These are phyloP conservation scores for Thalassiosira mediterranea DNA, from an alignment of 352 stramenopile species.

Conservation along the genomic window DNA sequence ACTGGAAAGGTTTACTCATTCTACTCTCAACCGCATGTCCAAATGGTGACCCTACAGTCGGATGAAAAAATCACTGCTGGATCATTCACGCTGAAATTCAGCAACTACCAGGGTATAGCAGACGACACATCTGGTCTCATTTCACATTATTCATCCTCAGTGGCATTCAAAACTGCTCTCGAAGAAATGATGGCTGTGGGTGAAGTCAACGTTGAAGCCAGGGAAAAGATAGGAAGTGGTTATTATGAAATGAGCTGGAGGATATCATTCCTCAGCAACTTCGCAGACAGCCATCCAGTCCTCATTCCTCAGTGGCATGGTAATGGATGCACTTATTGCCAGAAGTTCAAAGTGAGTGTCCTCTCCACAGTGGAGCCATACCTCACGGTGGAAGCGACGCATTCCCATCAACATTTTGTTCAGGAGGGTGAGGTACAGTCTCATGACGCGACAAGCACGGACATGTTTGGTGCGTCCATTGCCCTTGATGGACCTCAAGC, in stretches of 20 bases:
- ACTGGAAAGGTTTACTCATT: slow-evolving; percentile 81
- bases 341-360: slow-evolving; percentile 52
- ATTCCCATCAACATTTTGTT: slow-evolving; percentile 38
- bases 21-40: slow-evolving; percentile 62
- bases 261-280: slow-evolving; percentile 66
- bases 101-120: slow-evolving; percentile 74
- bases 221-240: slow-evolving; percentile 31
- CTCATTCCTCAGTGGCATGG: slow-evolving; percentile 49
- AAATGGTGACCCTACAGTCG: slow-evolving; percentile 66
- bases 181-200: slow-evolving; percentile 84
- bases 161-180: slow-evolving; percentile 85
- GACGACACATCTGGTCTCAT: slow-evolving; percentile 75
- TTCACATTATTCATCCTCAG: slow-evolving; percentile 71
- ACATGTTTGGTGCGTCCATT: slow-evolving; percentile 78
- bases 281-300: slow-evolving; percentile 43
- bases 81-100: slow-evolving; percentile 85
- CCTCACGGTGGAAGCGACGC: slow-evolving; percentile 24
- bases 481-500: slow-evolving; percentile 70
- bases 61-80: slow-evolving; percentile 71
- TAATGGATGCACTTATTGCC: slow-evolving; percentile 52
- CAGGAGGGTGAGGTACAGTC: slow-evolving; percentile 56
- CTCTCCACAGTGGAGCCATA: slow-evolving; percentile 49
- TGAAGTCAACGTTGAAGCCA: slow-evolving; percentile 81
- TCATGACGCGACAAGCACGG: slow-evolving; percentile 51
- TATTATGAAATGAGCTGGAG: slow-evolving; percentile 60